Conservation (phyloP, 768 basidiomycete genomes). For the Agaricus bisporus region DNA sequence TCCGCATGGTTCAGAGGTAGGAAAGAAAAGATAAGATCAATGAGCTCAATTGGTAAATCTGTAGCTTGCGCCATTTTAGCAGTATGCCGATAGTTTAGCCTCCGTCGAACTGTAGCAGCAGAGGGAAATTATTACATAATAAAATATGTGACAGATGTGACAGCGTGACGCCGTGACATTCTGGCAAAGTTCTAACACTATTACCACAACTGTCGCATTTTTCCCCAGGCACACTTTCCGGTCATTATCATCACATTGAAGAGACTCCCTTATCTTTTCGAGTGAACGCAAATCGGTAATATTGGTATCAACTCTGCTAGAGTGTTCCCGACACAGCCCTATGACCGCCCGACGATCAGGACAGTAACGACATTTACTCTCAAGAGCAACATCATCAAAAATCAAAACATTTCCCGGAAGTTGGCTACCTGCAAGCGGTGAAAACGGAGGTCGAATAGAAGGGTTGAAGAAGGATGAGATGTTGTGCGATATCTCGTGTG, state of each 20-base stretch:
- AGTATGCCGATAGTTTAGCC: too few relatives aligned
- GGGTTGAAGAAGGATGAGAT: neutral
- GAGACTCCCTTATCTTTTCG: neutral
- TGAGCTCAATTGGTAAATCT: too few relatives aligned
- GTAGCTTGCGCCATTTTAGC: too few relatives aligned
- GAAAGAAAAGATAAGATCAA: too few relatives aligned
- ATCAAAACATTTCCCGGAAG: neutral
- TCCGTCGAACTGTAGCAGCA: too few relatives aligned
- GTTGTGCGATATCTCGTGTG: neutral
- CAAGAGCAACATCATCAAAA: slow-evolving; percentile 1
- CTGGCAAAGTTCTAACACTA: too few relatives aligned
- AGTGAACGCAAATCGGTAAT: neutral
- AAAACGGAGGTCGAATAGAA: neutral
- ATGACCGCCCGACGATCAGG: neutral
- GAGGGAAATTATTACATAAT: too few relatives aligned
- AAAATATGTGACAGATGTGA: too few relatives aligned
- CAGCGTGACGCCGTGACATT: too few relatives aligned
- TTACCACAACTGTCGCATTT: neutral
- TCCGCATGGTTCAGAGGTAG: too few relatives aligned
- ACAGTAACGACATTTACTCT: neutral
- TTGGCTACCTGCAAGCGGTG: neutral
- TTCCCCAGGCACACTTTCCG: neutral
- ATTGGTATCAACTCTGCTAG: neutral
- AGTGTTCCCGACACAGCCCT: slow-evolving; percentile 3
- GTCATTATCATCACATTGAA: neutral